Base-by-base conservation (phyloP, 495 filamentous ascomycete genomes). In the Cairneyella variabilis region DNA sequence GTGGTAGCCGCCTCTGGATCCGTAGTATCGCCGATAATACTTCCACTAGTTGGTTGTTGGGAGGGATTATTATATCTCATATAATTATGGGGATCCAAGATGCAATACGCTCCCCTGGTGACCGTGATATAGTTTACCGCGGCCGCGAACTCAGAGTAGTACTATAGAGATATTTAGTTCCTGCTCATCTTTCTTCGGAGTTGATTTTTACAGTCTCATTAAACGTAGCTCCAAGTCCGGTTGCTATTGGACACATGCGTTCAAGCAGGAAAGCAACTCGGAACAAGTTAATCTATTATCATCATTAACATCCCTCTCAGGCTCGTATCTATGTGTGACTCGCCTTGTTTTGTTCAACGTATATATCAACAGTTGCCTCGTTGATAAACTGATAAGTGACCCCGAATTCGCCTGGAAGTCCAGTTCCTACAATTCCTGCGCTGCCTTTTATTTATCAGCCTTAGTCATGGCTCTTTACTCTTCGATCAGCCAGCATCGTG, bases 61-160 rank as follows among this genome's bases (percentile, higher is more conserved):
- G 68, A 74, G 3, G 76, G 74, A 55, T 78, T 66, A 62, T 78
- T 76, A 64, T 76, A 78, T 7, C 75, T 67, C 75, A 77, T 78
- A 65, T 78, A 78, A 57, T 76, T 78, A 66, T 80, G 76, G 17
- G 74, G 74, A 56, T 79, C 76, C n/a, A 78, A 58, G 58, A 77
- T 79, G 16, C 65, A 67, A 53, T 79, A 68, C 54, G 44, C 51
- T 27, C 73, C 72, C 53, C 76, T 76, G 14, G 69, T 76, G 34
- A 69, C 64, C 3, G 73, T 78, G 45, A 77, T 73, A 59, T 78
- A 77, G 60, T 80, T 71, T 7, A 79, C 67, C 0, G 76, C 67
- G 30, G 74, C 61, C 46, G 74, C 75, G 64, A 69, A 78, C 54
- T 70, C 63, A 12, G 62, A 63, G 53, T 71, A 79, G 60, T 78